These are phyloP conservation scores for Solidago caesia DNA, from an alignment of 129 eudicot species.

Conservation along the genomic window DNA sequence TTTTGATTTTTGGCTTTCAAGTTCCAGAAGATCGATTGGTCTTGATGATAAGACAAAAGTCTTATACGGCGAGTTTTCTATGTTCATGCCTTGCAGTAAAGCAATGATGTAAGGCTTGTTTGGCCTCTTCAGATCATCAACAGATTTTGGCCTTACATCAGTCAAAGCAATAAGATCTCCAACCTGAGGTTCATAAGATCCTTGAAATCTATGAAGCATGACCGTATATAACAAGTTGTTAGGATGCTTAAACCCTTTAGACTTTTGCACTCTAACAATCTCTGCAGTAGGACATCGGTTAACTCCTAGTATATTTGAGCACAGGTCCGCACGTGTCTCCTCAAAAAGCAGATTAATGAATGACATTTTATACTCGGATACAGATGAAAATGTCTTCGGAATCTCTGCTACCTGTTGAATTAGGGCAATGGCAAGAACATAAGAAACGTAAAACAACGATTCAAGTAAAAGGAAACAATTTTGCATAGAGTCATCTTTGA, in stretches of 20 bases:
- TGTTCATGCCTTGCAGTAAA: constrained; percentile 4
- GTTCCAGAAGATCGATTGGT: not conserved
- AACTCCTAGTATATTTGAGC: constrained; percentile 39
- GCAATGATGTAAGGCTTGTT: constrained; percentile 37
- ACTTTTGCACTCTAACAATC: not conserved
- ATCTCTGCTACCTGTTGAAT: constrained; percentile 30
- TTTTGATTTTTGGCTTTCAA: not conserved
- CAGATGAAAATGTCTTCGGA: constrained; percentile 46
- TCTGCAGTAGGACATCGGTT: constrained; percentile 29
- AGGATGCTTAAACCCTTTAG: constrained; percentile 24
- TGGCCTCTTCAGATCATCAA: constrained; percentile 50
- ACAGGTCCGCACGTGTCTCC: constrained; percentile 60
- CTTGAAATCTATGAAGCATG: constrained; percentile 1
- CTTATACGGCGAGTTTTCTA: not conserved
- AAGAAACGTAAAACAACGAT: not conserved
- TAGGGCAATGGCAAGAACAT: not conserved
- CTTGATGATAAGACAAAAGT: constrained; percentile 17
- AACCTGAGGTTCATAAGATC: constrained; percentile 38
- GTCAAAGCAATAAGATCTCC: constrained; percentile 56
- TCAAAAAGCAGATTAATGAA: constrained; percentile 52
- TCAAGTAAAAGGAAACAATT: not conserved
- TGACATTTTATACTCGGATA: constrained; percentile 32
- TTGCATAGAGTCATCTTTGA: too few species aligned
- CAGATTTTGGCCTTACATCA: constrained; percentile 39
- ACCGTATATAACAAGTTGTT: constrained; percentile 29